Conservation (phyloP, 768 basidiomycete species). For the Kwoniella mangroviensis region DNA sequence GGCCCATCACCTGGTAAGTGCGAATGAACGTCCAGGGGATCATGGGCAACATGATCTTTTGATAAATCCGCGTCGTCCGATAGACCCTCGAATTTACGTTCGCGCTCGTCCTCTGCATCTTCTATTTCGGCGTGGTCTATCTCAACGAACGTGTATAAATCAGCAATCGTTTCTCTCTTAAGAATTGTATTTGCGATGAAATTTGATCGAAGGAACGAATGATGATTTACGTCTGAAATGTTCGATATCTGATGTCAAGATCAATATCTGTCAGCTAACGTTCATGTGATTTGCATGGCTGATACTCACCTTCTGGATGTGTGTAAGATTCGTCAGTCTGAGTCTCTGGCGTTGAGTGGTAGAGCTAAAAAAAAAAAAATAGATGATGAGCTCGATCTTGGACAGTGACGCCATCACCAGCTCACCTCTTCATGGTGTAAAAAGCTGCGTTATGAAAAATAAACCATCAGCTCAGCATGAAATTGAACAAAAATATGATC, state of each 20-base stretch:
- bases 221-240: slow-evolving; percentile 70
- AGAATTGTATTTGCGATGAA: no score
- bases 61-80: slow-evolving; percentile 63
- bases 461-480: slow-evolving; percentile 13
- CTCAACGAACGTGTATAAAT: not conserved
- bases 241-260: slow-evolving; percentile 61
- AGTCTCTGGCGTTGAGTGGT: slow-evolving; percentile 93
- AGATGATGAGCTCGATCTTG: slow-evolving; percentile 16
- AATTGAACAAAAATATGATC: not conserved
- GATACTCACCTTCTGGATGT: slow-evolving; percentile 77
- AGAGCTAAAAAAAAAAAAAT: no score
- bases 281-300: no score
- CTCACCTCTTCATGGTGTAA: slow-evolving; percentile 85
- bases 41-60: slow-evolving; percentile 63
- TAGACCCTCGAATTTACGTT: slow-evolving; percentile 83
- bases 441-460: slow-evolving; percentile 41
- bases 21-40: slow-evolving; percentile 53
- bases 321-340: slow-evolving; percentile 93
- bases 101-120: slow-evolving; percentile 76
- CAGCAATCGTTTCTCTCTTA: no score
- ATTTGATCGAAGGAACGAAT: not conserved
- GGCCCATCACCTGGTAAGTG: slow-evolving; percentile 49
- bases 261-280: not conserved
- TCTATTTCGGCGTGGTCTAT: slow-evolving; percentile 81
- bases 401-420: not conserved